phyloP scores from a whole-genome alignment of 139 green algal genomes.

The Tetradesmus obliquus region DNA sequence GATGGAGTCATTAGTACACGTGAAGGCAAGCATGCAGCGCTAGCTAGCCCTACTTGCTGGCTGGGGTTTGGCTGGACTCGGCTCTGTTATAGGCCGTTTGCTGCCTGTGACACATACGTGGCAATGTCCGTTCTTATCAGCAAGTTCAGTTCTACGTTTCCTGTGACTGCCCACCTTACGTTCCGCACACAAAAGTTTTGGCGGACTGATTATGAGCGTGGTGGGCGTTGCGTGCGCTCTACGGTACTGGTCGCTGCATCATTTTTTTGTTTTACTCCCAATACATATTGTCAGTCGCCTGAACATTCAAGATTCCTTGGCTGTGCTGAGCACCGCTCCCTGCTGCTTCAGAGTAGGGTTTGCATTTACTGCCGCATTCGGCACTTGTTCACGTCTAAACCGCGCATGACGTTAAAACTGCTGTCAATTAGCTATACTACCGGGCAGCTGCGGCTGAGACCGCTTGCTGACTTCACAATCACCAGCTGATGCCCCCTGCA shows the following conservation, averaged over 20 bases:
- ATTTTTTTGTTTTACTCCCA: background rate
- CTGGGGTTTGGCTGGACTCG: background rate
- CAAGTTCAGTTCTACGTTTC: background rate
- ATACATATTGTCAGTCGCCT: background rate
- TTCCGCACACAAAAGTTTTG: background rate
- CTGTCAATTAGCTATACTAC: too few relatives aligned
- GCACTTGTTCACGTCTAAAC: too few relatives aligned
- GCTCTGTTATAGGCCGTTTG: conserved; percentile 6
- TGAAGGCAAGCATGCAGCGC: background rate
- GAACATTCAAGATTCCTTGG: background rate
- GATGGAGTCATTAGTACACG: background rate
- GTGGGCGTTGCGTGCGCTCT: background rate
- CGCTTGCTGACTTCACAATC: too few relatives aligned
- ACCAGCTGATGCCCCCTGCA: too few relatives aligned
- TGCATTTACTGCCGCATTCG: background rate
- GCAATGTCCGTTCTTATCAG: background rate
- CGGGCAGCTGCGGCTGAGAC: too few relatives aligned
- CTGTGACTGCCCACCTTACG: background rate
- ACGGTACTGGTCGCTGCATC: background rate
- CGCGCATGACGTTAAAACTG: too few relatives aligned
- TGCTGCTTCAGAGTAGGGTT: background rate
- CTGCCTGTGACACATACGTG: background rate
- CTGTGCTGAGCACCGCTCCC: background rate
- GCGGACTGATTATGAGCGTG: background rate
- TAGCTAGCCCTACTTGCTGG: background rate